phyloP scores from a whole-genome alignment of 768 basidiomycete species.

The Coprinellus micaceus region DNA sequence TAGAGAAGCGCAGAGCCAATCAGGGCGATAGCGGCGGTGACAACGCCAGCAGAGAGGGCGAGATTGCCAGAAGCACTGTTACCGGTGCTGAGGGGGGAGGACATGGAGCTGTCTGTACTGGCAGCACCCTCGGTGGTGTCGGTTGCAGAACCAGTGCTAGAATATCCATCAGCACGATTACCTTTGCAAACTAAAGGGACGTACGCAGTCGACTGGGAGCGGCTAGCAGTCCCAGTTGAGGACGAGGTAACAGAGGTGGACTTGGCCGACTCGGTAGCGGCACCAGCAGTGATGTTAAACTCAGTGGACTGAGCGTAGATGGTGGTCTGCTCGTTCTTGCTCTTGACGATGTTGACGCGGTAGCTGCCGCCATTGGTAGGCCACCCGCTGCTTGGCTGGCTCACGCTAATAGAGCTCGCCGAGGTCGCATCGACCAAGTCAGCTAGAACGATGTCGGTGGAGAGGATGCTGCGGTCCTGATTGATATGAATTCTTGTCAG shows the following conservation, averaged over 20 bases:
- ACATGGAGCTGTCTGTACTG: conserved; percentile 15
- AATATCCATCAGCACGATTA: background rate
- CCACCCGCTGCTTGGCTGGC: conserved; percentile 64
- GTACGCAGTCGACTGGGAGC: too few species aligned
- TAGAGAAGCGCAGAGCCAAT: conserved; percentile 13
- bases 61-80: conserved; percentile 21
- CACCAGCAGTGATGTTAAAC: conserved; percentile 44
- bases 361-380: conserved; percentile 50
- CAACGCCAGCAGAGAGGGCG: conserved; percentile 22
- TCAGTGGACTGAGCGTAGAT: conserved; percentile 70
- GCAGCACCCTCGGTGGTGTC: conserved; percentile 14
- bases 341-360: conserved; percentile 69
- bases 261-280: conserved; percentile 10
- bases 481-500: too few species aligned
- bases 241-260: too few species aligned
- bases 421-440: conserved; percentile 50
- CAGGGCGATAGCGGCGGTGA: conserved; percentile 24
- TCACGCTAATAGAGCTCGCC: conserved; percentile 34
- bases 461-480: conserved; percentile 32
- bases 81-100: conserved; percentile 13
- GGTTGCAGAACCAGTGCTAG: conserved; percentile 9
- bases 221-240: too few species aligned
- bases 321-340: conserved; percentile 38
- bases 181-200: too few species aligned
- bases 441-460: conserved; percentile 47